These are phyloP conservation scores for Ceratobasidium theobromae DNA, from an alignment of 1,284 basidiomycete species.

Conservation along the genomic window DNA sequence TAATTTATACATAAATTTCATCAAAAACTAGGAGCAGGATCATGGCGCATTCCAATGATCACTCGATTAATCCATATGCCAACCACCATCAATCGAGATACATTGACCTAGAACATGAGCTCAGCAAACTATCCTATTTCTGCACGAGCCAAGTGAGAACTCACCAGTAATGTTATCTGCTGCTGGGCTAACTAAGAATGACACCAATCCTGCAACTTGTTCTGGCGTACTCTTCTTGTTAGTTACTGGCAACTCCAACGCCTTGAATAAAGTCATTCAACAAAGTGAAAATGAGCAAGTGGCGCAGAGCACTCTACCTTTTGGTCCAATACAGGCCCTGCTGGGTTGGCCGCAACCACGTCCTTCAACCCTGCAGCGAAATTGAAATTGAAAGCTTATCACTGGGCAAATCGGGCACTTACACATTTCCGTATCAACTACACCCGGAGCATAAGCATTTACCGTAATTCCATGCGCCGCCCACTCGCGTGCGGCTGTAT, in stretches of 20 bases:
- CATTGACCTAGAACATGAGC: background rate
- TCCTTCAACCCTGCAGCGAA: background rate
- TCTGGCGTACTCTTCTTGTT: slow-evolving; percentile 8
- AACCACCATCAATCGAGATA: slow-evolving; percentile 6
- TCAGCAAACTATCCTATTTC: background rate
- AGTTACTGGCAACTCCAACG: background rate
- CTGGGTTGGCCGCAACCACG: background rate
- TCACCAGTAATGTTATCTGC: slow-evolving; percentile 16
- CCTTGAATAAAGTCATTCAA: background rate
- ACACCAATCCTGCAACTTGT: slow-evolving; percentile 4
- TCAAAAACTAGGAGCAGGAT: no score
- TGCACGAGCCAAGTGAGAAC: background rate
- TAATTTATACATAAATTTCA: no score
- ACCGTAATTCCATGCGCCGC: slow-evolving; percentile 10
- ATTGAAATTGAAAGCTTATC: background rate
- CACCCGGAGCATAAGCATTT: slow-evolving; percentile 18
- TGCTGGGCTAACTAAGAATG: slow-evolving; percentile 9
- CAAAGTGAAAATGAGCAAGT: no score
- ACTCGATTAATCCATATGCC: background rate
- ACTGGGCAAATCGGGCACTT: background rate
- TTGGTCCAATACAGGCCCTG: background rate
- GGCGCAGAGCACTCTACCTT: no score
- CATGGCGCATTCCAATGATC: no score
- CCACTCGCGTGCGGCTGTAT: slow-evolving; percentile 14
- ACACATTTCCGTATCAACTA: slow-evolving; percentile 19